Base-by-base conservation (phyloP, 495 filamentous ascomycete species). In the Neurospora sp. region DNA sequence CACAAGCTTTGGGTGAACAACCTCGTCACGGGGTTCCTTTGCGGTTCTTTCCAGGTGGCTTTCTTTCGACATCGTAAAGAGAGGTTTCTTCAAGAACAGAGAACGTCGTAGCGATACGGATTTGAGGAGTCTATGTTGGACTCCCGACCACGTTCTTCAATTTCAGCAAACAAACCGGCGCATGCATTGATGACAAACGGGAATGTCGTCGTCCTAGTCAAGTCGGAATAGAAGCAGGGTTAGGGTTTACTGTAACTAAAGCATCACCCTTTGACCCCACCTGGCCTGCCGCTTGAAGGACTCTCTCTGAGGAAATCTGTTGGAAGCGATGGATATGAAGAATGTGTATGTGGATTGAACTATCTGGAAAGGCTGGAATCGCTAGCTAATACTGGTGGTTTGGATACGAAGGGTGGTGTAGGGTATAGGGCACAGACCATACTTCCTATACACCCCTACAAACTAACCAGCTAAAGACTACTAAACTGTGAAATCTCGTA, bases 21-120 rank as follows among this genome's bases (percentile, higher is more conserved):
- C 85, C 27, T 77, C 81, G 49, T 91, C 89, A 46, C 93, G 91
- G 69, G 90, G 91, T 73, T 93, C 91, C 31, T 86, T 82, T 3
- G 91, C 90, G 9, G 93, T 96, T 72, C 93, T 89, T 76, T 93
- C 86, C 14, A 87, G 76, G 71, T 89, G 87, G 71, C 77, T 79
- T 70, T 79, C 74, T 77, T 80, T 82, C 44, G 44, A 72, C 77
- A 78, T 77, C 7, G 72, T 72, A 12, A 6, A 20, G 9, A 54
- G 10, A 27, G 46, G 46, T 11, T 6, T 27, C 6, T 66, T 66
- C 27, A 7, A 35, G 5, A 6, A 62, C 12, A 27, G 27, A 2
- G 12, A 62, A 35, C 27, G 5, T 7, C 54, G 27, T 35, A 35
- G 12, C 18, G 14, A 7, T 35, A 16, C 5, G 14, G 6, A 31